These are phyloP conservation scores for Chrysoporthe puriensis DNA, from an alignment of 2,329 filamentous ascomycete species.

Conservation along the genomic window DNA sequence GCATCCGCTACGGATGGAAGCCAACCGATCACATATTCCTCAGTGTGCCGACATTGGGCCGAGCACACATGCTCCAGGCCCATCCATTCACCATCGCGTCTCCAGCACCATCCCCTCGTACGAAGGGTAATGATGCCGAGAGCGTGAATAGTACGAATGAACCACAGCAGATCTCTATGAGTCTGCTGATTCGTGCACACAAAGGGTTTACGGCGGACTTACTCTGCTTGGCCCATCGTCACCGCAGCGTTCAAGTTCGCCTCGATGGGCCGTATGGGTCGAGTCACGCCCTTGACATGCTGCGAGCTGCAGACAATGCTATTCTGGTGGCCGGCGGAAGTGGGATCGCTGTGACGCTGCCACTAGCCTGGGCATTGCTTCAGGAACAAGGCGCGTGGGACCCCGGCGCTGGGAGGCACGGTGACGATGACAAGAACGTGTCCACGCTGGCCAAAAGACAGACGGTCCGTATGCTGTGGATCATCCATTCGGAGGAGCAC, in stretches of 20 bases:
- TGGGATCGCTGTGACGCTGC: slow-evolving; percentile 67
- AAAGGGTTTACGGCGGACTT: slow-evolving; percentile 63
- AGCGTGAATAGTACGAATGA: background rate
- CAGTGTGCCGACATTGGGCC: slow-evolving; percentile 58
- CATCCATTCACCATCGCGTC: slow-evolving; percentile 72
- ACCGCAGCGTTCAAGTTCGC: slow-evolving; percentile 49
- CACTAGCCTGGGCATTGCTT: slow-evolving; percentile 58
- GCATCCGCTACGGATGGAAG: slow-evolving; percentile 57
- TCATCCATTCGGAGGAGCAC: slow-evolving; percentile 58
- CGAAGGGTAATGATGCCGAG: too few species aligned
- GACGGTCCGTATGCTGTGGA: slow-evolving; percentile 60
- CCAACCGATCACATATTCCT: slow-evolving; percentile 68
- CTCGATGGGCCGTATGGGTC: slow-evolving; percentile 71
- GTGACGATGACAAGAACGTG: background rate
- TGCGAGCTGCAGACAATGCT: slow-evolving; percentile 51
- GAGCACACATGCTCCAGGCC: slow-evolving; percentile 58
- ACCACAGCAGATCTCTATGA: slow-evolving; percentile 52
- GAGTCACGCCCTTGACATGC: slow-evolving; percentile 55
- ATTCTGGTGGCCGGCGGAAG: slow-evolving; percentile 66
- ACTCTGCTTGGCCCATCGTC: slow-evolving; percentile 50
- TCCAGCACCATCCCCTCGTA: slow-evolving; percentile 46
- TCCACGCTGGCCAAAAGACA: slow-evolving; percentile 29
- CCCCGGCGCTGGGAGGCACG: background rate
- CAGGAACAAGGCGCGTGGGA: slow-evolving; percentile 27
- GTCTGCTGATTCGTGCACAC: slow-evolving; percentile 63